Conservation (phyloP, 805 yeast genomes). For the Candida sonorensis region DNA sequence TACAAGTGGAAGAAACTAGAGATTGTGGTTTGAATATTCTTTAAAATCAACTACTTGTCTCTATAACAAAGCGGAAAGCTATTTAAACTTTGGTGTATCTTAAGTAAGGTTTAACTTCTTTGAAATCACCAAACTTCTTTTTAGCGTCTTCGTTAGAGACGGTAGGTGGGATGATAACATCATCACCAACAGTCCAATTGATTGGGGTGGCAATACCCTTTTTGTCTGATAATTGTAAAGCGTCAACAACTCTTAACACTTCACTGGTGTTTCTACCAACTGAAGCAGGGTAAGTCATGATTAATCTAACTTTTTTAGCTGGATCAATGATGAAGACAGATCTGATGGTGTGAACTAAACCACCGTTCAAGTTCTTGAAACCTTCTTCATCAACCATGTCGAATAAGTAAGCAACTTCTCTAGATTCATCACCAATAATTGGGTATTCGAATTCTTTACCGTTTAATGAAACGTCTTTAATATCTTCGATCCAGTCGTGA, state of each 20-base stretch:
- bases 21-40: no score
- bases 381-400: constrained; percentile 89
- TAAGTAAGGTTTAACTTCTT: constrained; percentile 84
- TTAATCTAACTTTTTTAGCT: constrained; percentile 77
- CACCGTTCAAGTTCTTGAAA: constrained; percentile 64
- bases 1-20: no score
- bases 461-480: constrained; percentile 67
- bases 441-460: constrained; percentile 80
- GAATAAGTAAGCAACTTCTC: constrained; percentile 76
- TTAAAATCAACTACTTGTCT: no score
- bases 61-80: no score
- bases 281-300: constrained; percentile 86
- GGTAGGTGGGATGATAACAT: constrained; percentile 86
- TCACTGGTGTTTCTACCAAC: constrained; percentile 93
- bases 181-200: constrained; percentile 86
- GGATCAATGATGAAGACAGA: constrained; percentile 92
- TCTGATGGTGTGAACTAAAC: constrained; percentile 82
- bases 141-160: constrained; percentile 74
- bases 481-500: constrained; percentile 83
- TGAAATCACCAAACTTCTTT: constrained; percentile 80
- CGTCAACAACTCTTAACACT: constrained; percentile 84
- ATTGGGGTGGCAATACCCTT: constrained; percentile 85
- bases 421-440: constrained; percentile 79
- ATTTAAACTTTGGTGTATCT: constrained; percentile 48
- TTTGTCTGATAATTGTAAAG: constrained; percentile 79